Base-by-base conservation (phyloP, 1,284 basidiomycete genomes). In the Rhodotorula sp. region DNA sequence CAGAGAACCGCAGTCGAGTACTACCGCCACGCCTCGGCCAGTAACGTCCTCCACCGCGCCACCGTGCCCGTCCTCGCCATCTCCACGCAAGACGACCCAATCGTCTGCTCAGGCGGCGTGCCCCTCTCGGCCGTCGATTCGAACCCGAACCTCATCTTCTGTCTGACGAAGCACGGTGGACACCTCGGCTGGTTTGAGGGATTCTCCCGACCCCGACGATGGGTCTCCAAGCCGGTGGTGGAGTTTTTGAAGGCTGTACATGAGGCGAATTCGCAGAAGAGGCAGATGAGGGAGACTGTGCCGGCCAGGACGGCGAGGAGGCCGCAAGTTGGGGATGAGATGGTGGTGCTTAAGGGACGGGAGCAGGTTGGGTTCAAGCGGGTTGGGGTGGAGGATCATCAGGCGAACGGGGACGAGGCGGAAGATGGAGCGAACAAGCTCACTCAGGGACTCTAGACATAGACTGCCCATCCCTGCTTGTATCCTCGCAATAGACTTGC, bases 161-260 rank as follows among this genome's bases (percentile, higher is more conserved):
- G 85, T 20, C 81, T 91, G 64, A 95, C 95, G 0, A 82, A 84
- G 47, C 84, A 85, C 24, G 95, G 96, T 1, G 96, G 96, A 0
- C 95, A 99, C 82, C 84, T 99, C 24, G 95, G 95, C 44, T 98
- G 92, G 94, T 98, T 95, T 79, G 87, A 90, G 76, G 81, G 85
- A 56, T 82, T 75, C 20, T 77, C 72, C 63, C 61, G 48, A 71
- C 80, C 54, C 80, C 67, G 84, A 68, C 82, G 90, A 63, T 92
- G 90, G 91, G 84, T 89, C 62, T 84, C 84, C 24, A 82, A 84
- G 72, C 91, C 91, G 17, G 87, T 89, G 8, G 76, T 91, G 15
- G 88, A 92, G 78, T 92, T 70, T 60, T 64, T 77, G 30, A 56
- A 55, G 20, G 76, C 74, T 8, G 4, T 77, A 22, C 72, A 76